A percentile compares a stretch with the other conserved stretches of the same genome.
Evolutionary conservation across 2,329 filamentous ascomycete species (phyloP).

Genomic region (Neofusicoccum laricinum): DNA sequence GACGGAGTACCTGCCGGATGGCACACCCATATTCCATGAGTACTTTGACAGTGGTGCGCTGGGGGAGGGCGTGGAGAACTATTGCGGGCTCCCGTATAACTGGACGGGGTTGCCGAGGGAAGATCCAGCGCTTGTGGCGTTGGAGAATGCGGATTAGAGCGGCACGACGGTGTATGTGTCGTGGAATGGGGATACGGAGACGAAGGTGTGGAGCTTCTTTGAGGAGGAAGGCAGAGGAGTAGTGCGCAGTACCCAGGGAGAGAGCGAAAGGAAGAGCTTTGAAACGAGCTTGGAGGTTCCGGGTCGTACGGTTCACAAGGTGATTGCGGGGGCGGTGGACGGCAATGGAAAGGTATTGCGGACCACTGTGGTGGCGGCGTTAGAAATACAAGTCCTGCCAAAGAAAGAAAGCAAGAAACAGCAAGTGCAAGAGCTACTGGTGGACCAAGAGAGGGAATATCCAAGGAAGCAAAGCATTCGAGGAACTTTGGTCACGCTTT

Average conservation of each 20-base stretch:
- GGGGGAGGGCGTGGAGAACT: conserved; percentile 32
- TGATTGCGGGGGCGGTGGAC: background rate
- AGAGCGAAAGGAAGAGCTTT: background rate
- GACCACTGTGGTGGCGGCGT: background rate
- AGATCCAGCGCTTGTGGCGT: conserved; percentile 21
- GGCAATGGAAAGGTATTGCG: background rate
- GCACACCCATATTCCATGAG: conserved; percentile 41
- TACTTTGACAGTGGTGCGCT: conserved; percentile 32
- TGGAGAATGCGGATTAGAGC: background rate
- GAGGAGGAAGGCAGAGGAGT: background rate
- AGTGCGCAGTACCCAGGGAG: background rate
- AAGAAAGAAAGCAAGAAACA: too few species aligned
- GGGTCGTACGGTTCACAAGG: background rate
- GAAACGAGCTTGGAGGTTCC: background rate
- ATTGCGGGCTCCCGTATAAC: conserved; percentile 32
- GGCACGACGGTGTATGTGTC: conserved; percentile 22
- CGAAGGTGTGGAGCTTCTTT: background rate
- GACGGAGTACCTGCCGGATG: conserved; percentile 46
- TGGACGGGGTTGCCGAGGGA: conserved; percentile 24
- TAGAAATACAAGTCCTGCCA: background rate
- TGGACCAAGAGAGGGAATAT: too few species aligned
- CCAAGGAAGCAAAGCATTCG: too few species aligned
- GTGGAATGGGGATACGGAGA: conserved; percentile 28
- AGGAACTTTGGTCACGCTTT: too few species aligned
- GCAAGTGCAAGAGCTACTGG: too few species aligned